A percentile compares a stretch with the other conserved stretches of the same genome.
These are phyloP conservation scores for Coelastrella sp. DNA, from an alignment of 139 green algal genomes.

Conservation along the genomic window DNA sequence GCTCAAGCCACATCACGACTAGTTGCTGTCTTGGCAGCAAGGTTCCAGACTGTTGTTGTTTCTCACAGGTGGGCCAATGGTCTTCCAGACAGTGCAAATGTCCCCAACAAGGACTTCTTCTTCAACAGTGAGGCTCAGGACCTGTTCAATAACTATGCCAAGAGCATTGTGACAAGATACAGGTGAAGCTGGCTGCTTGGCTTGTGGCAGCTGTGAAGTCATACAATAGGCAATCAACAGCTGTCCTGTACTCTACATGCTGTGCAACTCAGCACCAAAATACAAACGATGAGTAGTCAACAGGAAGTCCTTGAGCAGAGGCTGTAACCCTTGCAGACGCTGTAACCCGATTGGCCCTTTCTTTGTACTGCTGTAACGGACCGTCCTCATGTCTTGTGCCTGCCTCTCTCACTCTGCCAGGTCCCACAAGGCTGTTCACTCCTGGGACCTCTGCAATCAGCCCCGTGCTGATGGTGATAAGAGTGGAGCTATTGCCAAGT, in stretches of 20 bases:
- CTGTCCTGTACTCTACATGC: not conserved
- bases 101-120: not conserved
- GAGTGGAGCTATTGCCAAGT: conserved; percentile 47
- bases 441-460: conserved; percentile 77
- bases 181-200: conserved; percentile 66
- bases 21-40: too few relatives aligned
- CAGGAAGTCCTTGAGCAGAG: too few relatives aligned
- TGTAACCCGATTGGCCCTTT: too few relatives aligned
- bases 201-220: conserved; percentile 41
- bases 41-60: too few relatives aligned
- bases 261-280: too few relatives aligned
- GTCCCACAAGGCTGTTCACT: conserved; percentile 79
- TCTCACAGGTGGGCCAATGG: not conserved
- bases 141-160: conserved; percentile 64
- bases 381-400: too few relatives aligned
- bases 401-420: conserved; percentile 22
- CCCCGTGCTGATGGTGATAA: conserved; percentile 38
- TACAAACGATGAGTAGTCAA: too few relatives aligned
- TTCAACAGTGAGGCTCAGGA: conserved; percentile 43
- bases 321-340: too few relatives aligned
- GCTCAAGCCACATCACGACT: too few relatives aligned
- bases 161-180: conserved; percentile 46
- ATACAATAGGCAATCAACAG: not conserved
- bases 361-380: too few relatives aligned
- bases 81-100: not conserved